Conservation (phyloP, 805 yeast species). For the Sugiyamaella smithiae region DNA sequence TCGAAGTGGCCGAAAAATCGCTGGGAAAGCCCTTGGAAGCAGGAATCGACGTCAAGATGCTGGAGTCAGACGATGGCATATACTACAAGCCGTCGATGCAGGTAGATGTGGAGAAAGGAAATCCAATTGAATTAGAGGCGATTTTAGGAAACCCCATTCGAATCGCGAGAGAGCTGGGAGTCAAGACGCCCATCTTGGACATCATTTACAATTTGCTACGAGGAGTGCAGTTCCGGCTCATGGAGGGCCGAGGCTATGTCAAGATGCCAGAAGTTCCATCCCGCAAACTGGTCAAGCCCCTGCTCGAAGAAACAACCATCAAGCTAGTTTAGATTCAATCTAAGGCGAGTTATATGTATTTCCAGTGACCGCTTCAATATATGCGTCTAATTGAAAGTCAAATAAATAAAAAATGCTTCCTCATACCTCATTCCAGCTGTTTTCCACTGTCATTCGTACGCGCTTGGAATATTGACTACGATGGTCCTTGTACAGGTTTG, state of each 20-base stretch:
- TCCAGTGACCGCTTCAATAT: background rate
- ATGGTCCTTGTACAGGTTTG: constrained; percentile 91
- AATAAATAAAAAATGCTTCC: constrained; percentile 3
- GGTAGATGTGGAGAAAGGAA: constrained; percentile 62
- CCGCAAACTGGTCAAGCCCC: constrained; percentile 2
- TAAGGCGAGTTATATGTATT: background rate
- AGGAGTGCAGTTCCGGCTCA: constrained; percentile 58
- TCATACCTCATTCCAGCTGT: constrained; percentile 72
- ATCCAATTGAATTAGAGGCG: constrained; percentile 68
- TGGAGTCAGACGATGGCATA: constrained; percentile 56
- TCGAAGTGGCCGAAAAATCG: constrained; percentile 65
- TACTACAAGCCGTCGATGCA: constrained; percentile 71
- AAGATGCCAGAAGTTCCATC: constrained; percentile 39
- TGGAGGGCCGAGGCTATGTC: constrained; percentile 53
- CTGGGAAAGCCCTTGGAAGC: constrained; percentile 47
- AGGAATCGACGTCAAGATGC: constrained; percentile 47
- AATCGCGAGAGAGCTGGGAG: constrained; percentile 47
- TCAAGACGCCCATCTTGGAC: constrained; percentile 57
- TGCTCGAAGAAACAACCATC: background rate
- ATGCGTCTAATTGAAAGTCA: background rate
- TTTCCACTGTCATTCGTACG: constrained; percentile 92
- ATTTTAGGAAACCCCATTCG: constrained; percentile 64
- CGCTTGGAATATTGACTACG: constrained; percentile 86
- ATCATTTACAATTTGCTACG: constrained; percentile 57
- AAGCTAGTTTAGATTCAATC: too few relatives aligned